Percentiles rank a stretch among this genome's conserved stretches.
These are phyloP conservation scores for Erodium moschatum DNA, from an alignment of 441 rosid species.

Conservation along the genomic window DNA sequence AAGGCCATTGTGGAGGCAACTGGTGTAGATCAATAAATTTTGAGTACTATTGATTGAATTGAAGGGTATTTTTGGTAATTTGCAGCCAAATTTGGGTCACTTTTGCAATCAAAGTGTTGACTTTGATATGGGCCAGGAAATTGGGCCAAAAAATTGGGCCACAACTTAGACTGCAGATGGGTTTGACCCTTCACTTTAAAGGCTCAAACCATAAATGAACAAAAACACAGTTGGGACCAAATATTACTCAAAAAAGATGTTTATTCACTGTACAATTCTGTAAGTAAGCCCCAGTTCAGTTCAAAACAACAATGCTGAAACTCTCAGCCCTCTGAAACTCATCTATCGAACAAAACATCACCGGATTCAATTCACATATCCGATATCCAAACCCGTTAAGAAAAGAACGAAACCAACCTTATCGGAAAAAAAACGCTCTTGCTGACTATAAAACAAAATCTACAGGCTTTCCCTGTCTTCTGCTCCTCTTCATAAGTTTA, in stretches of 20 bases:
- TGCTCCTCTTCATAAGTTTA: conserved; percentile 35
- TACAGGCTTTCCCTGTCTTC: conserved; percentile 21
- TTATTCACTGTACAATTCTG: conserved; percentile 29
- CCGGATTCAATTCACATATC: neutral
- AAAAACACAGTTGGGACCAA: no score
- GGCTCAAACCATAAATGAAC: no score
- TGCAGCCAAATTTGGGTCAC: no score
- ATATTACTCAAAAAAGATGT: neutral
- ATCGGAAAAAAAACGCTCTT: conserved; percentile 18
- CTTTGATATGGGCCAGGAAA: no score
- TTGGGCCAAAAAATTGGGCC: no score
- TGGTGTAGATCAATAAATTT: neutral
- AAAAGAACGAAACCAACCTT: conserved; percentile 12
- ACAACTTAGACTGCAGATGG: no score
- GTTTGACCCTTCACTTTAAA: no score
- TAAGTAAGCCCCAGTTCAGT: conserved; percentile 10
- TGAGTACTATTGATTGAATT: neutral
- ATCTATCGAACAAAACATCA: neutral
- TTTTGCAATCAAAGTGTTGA: no score
- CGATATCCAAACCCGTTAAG: conserved; percentile 11
- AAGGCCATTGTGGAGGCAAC: neutral
- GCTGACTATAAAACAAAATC: conserved; percentile 32
- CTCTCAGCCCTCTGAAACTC: conserved; percentile 15
- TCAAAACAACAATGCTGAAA: conserved; percentile 29
- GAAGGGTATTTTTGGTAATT: neutral